Conservation (phyloP, 176 grass and related monocot genomes). For the Juncus inflexus region DNA sequence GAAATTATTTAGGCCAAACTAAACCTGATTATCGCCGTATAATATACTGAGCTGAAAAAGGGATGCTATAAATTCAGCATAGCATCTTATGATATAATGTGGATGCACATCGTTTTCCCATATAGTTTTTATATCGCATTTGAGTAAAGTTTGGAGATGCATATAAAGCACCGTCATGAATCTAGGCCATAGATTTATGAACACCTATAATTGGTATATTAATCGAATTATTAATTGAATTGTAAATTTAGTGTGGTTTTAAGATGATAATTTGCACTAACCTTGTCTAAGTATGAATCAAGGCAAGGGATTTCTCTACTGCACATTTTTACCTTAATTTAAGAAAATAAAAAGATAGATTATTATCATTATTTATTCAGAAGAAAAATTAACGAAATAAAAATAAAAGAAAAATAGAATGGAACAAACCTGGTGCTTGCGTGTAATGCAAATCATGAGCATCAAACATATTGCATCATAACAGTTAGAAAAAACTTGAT, state of each 20-base stretch:
- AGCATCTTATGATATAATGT: slow-evolving; percentile 60
- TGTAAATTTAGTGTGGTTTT: not conserved
- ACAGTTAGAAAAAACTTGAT: slow-evolving; percentile 54
- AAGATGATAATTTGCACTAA: slow-evolving; percentile 24
- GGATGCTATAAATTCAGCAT: slow-evolving; percentile 68
- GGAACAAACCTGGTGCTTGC: slow-evolving; percentile 59
- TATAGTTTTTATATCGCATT: slow-evolving; percentile 38
- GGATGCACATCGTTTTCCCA: slow-evolving; percentile 61
- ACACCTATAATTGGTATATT: slow-evolving; percentile 34
- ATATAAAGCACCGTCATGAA: slow-evolving; percentile 88
- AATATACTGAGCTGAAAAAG: slow-evolving; percentile 70
- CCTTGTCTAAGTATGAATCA: slow-evolving; percentile 75
- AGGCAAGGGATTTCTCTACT: slow-evolving; percentile 66
- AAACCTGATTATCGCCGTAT: slow-evolving; percentile 80
- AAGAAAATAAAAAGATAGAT: slow-evolving; percentile 24
- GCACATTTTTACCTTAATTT: slow-evolving; percentile 76
- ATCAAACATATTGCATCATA: slow-evolving; percentile 75
- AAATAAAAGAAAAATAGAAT: not conserved
- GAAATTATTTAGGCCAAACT: not conserved
- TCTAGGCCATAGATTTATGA: slow-evolving; percentile 72
- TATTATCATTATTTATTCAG: not conserved
- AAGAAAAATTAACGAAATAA: not conserved
- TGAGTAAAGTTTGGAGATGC: slow-evolving; percentile 62
- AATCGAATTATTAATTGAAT: slow-evolving; percentile 13
- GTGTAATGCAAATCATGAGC: slow-evolving; percentile 88